A percentile compares a stretch with the other conserved stretches of the same genome.
These are phyloP conservation scores for Boletales sp. DNA, from an alignment of 768 basidiomycete genomes.

Conservation along the genomic window DNA sequence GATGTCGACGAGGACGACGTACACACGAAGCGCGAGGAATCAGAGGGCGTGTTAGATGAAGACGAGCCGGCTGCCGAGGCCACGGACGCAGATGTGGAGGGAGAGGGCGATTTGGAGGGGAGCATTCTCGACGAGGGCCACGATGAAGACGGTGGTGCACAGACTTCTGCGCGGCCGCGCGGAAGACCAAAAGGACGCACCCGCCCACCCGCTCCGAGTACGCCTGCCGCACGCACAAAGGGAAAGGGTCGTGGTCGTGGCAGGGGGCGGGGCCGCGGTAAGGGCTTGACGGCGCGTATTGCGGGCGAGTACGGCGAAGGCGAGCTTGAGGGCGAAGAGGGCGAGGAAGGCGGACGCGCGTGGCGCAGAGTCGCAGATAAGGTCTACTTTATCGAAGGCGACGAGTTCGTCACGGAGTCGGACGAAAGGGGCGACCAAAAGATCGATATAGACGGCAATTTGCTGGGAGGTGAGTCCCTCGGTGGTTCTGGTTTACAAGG, in stretches of 20 bases:
- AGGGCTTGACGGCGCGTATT: slow-evolving; percentile 25
- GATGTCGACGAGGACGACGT: slow-evolving; percentile 25
- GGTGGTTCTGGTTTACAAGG: not conserved
- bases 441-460: slow-evolving; percentile 78
- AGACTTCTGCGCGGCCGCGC: slow-evolving; percentile 31
- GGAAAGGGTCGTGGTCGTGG: slow-evolving; percentile 39
- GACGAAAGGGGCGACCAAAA: slow-evolving; percentile 89
- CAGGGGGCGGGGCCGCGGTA: slow-evolving; percentile 38
- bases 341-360: slow-evolving; percentile 51
- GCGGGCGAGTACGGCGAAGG: slow-evolving; percentile 35
- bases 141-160: slow-evolving; percentile 29
- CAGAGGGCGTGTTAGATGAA: slow-evolving; percentile 27
- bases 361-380: slow-evolving; percentile 73
- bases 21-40: slow-evolving; percentile 29
- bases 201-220: slow-evolving; percentile 27
- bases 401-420: slow-evolving; percentile 82
- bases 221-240: slow-evolving; percentile 31
- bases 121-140: slow-evolving; percentile 29
- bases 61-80: slow-evolving; percentile 29
- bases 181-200: slow-evolving; percentile 38
- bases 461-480: slow-evolving; percentile 69
- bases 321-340: slow-evolving; percentile 38
- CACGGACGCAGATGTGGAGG: slow-evolving; percentile 25
- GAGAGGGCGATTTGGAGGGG: slow-evolving; percentile 28
- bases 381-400: slow-evolving; percentile 76